phyloP scores from a whole-genome alignment of 768 basidiomycete genomes.

The Leccinum sublutescens region DNA sequence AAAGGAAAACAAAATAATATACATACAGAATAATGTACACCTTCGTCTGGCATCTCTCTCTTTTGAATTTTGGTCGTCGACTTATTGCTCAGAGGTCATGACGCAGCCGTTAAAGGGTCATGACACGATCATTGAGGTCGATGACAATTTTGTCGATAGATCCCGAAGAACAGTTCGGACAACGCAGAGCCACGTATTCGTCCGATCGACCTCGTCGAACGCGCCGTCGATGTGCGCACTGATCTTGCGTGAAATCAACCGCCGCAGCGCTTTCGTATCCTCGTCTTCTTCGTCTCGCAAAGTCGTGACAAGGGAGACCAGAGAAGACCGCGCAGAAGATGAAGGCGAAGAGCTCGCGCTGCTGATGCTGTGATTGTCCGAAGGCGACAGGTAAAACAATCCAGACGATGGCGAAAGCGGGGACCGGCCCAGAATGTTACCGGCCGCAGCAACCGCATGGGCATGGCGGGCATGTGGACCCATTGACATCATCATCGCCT shows the following conservation, averaged over 20 bases:
- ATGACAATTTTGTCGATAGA: slow-evolving; percentile 35
- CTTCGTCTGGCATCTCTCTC: not conserved
- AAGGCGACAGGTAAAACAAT: slow-evolving; percentile 25
- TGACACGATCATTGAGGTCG: slow-evolving; percentile 5
- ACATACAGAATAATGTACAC: slow-evolving; percentile 36
- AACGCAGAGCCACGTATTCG: slow-evolving; percentile 57
- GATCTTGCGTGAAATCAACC: slow-evolving; percentile 65
- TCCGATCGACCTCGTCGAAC: slow-evolving; percentile 62
- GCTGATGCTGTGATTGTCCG: slow-evolving; percentile 12
- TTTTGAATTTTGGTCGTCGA: not conserved
- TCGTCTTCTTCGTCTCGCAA: slow-evolving; percentile 59
- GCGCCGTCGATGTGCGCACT: slow-evolving; percentile 54
- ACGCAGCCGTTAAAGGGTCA: slow-evolving; percentile 10
- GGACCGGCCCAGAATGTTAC: not conserved
- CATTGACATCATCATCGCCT: not conserved
- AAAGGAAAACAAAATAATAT: slow-evolving; percentile 18
- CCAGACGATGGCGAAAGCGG: slow-evolving; percentile 5
- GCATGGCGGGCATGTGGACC: not conserved
- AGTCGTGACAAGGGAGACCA: slow-evolving; percentile 48
- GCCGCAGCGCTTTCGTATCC: slow-evolving; percentile 58
- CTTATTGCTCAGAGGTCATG: slow-evolving; percentile 2
- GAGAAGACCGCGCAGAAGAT: slow-evolving; percentile 35
- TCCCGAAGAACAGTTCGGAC: slow-evolving; percentile 63
- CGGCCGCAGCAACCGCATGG: not conserved
- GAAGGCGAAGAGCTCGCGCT: slow-evolving; percentile 16